phyloP scores from a whole-genome alignment of 352 stramenopile genomes.

The Phytophthora fragariae region DNA sequence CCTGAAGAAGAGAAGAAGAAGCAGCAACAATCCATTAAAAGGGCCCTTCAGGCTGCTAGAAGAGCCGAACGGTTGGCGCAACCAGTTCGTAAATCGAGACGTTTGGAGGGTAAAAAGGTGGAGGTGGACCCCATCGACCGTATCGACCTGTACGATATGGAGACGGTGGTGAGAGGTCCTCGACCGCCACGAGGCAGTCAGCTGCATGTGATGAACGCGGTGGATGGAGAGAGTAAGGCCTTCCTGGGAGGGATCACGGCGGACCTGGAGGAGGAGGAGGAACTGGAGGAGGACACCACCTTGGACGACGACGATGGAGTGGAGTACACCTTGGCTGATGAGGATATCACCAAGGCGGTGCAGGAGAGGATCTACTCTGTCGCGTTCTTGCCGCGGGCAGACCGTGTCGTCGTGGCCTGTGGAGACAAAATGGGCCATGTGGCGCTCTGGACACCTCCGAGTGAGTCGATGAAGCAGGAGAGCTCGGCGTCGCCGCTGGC shows the following conservation, averaged over 20 bases:
- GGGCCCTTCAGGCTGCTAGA: slow-evolving; percentile 25
- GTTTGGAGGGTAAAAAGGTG: slow-evolving; percentile 65
- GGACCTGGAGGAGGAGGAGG: slow-evolving; percentile 40
- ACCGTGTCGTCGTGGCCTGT: slow-evolving; percentile 67
- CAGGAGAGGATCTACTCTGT: slow-evolving; percentile 83
- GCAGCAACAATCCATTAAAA: slow-evolving; percentile 23
- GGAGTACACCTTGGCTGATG: slow-evolving; percentile 55
- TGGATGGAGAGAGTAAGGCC: slow-evolving; percentile 41
- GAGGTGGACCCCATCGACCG: slow-evolving; percentile 44
- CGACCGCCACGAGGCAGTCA: slow-evolving; percentile 18
- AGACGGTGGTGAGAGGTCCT: slow-evolving; percentile 4
- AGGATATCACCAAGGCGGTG: slow-evolving; percentile 78
- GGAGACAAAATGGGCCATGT: slow-evolving; percentile 85
- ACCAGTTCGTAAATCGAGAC: slow-evolving; percentile 69
- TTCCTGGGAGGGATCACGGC: slow-evolving; percentile 53
- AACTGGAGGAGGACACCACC: slow-evolving; percentile 45
- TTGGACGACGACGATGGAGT: slow-evolving; percentile 46
- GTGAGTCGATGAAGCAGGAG: slow-evolving; percentile 27
- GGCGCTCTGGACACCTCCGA: slow-evolving; percentile 62
- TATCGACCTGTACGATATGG: slow-evolving; percentile 41
- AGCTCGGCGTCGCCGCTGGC: slow-evolving; percentile 38
- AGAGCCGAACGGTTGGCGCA: slow-evolving; percentile 27
- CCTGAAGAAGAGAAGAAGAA: slow-evolving; percentile 9
- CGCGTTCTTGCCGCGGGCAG: slow-evolving; percentile 71
- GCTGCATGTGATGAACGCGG: slow-evolving; percentile 37